These are phyloP conservation scores for Fragaria vesca DNA, from an alignment of 306 rosid genomes.

Conservation along the genomic window DNA sequence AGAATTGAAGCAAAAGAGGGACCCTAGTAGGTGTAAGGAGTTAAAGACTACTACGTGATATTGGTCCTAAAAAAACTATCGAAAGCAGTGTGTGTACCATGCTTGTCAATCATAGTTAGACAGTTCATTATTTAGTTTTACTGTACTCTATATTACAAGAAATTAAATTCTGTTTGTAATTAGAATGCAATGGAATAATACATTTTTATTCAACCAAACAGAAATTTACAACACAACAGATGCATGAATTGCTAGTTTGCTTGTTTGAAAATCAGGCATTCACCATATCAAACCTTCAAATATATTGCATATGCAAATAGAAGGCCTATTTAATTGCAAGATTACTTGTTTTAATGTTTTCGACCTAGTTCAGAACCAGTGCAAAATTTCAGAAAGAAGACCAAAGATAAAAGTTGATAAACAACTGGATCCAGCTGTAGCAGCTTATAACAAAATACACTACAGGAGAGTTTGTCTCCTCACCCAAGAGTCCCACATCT, in stretches of 20 bases:
- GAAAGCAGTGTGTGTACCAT: conserved; percentile 1
- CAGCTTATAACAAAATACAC: conserved; percentile 16
- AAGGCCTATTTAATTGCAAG: conserved; percentile 16
- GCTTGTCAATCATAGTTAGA: conserved; percentile 23
- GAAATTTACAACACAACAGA: background rate
- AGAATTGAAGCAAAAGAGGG: conserved; percentile 46
- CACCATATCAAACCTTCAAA: conserved; percentile 15
- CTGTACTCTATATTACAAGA: background rate
- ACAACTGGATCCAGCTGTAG: conserved; percentile 20
- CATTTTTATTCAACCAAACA: background rate
- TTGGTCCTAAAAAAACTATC: background rate
- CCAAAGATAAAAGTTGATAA: conserved; percentile 24
- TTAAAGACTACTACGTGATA: background rate
- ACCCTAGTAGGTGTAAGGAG: conserved; percentile 28
- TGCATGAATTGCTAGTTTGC: conserved; percentile 10
- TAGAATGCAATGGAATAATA: conserved; percentile 12
- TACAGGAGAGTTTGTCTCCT: conserved; percentile 19
- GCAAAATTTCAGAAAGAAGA: conserved; percentile 17
- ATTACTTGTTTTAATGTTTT: conserved; percentile 13
- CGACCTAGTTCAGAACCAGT: conserved; percentile 20
- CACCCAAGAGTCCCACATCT: conserved; percentile 22
- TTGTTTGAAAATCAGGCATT: conserved; percentile 6
- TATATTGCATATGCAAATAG: conserved; percentile 19
- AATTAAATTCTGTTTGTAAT: background rate
- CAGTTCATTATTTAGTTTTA: conserved; percentile 5